Evolutionary conservation across 2,329 filamentous ascomycete genomes (phyloP).

Genomic region (Diaporthe sp.): DNA sequence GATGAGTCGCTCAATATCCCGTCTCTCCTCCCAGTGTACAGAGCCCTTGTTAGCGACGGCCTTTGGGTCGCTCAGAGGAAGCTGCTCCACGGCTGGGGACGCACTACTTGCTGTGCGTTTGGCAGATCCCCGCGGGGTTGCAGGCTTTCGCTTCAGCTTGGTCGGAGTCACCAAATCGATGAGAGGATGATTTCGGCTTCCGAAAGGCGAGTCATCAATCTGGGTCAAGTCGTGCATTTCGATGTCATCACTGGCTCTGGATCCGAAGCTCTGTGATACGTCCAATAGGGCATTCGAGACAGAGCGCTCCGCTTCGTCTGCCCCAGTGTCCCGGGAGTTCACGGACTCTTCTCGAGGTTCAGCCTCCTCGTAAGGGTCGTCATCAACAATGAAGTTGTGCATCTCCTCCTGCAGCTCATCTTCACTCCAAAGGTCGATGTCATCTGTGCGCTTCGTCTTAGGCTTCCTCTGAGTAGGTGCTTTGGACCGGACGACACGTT

Average conservation of each 20-base stretch:
- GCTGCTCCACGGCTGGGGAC: neutral
- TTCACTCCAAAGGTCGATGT: conserved; percentile 43
- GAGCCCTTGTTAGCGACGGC: conserved; percentile 33
- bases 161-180: conserved; percentile 11
- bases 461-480: conserved; percentile 42
- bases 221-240: conserved; percentile 32
- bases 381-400: conserved; percentile 61
- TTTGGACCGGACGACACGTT: conserved; percentile 43
- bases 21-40: conserved; percentile 28
- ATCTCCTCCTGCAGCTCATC: conserved; percentile 56
- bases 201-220: conserved; percentile 10
- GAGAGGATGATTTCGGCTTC: neutral
- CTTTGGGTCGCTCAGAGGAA: conserved; percentile 3
- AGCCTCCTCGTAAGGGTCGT: conserved; percentile 39
- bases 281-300: neutral
- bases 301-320: conserved; percentile 34
- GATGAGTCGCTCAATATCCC: conserved; percentile 35
- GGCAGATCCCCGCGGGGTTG: neutral
- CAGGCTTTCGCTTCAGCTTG: conserved; percentile 3
- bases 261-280: neutral
- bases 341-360: conserved; percentile 17
- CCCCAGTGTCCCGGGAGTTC: neutral
- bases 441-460: neutral
- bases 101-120: neutral
- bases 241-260: neutral